A percentile compares a stretch with the other conserved stretches of the same genome.
Conservation (phyloP, 345 rosid species). For the Ailanthus altissimus region DNA sequence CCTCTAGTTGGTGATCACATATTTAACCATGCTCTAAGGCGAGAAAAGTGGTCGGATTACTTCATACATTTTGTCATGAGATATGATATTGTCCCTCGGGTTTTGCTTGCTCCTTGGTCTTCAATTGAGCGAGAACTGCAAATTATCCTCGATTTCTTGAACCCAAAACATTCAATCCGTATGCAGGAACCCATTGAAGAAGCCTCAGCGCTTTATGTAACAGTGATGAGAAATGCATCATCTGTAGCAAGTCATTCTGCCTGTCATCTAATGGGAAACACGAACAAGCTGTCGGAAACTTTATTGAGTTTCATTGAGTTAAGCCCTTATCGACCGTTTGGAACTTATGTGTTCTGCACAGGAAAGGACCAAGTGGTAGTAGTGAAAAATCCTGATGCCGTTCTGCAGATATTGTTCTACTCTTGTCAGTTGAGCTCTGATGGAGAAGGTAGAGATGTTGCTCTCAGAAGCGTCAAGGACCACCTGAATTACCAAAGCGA, state of each 20-base stretch:
- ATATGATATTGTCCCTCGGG: conserved; percentile 71
- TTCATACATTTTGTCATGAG: conserved; percentile 64
- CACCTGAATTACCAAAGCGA: conserved; percentile 47
- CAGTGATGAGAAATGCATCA: conserved; percentile 58
- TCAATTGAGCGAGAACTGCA: conserved; percentile 32
- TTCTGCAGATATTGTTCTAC: conserved; percentile 72
- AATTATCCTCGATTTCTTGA: conserved; percentile 32
- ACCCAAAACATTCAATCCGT: conserved; percentile 12
- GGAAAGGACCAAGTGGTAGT: conserved; percentile 46
- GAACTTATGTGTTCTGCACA: conserved; percentile 65
- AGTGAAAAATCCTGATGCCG: conserved; percentile 65
- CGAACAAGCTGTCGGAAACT: conserved; percentile 60
- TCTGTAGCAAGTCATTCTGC: conserved; percentile 60
- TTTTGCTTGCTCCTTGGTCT: conserved; percentile 56
- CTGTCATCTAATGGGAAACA: conserved; percentile 63
- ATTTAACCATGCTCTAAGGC: conserved; percentile 62
- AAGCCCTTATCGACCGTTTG: conserved; percentile 82
- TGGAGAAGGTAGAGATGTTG: conserved; percentile 33
- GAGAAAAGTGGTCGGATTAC: conserved; percentile 67
- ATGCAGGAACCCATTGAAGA: conserved; percentile 14
- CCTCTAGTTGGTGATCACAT: conserved; percentile 68
- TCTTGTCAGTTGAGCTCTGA: conserved; percentile 49
- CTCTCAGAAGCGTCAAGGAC: conserved; percentile 44
- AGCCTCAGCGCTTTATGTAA: conserved; percentile 31
- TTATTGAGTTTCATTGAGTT: conserved; percentile 53